These are phyloP conservation scores for Rhodamnia argentea DNA, from an alignment of 345 rosid species.

Conservation along the genomic window DNA sequence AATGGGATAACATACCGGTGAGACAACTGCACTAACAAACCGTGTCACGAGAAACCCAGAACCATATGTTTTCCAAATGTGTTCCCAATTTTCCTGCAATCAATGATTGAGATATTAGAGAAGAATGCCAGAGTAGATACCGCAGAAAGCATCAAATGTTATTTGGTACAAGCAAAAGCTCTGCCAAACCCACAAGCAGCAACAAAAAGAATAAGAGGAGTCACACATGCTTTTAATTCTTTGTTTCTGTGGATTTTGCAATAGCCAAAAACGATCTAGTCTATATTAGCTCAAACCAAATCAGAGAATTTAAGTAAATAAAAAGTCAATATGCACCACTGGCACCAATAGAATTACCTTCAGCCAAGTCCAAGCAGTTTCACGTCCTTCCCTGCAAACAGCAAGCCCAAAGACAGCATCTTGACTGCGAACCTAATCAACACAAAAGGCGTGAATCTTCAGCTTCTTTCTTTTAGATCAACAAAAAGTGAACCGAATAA, in stretches of 20 bases:
- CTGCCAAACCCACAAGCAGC: not conserved
- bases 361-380: conserved; percentile 91
- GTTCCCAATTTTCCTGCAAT: conserved; percentile 64
- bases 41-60: conserved; percentile 70
- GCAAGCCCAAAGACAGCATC: conserved; percentile 70
- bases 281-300: not conserved
- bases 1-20: conserved; percentile 45
- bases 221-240: not conserved
- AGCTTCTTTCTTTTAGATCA: not conserved
- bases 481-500: not conserved
- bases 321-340: not conserved
- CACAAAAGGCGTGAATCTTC: not conserved
- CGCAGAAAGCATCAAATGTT: not conserved
- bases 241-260: not conserved
- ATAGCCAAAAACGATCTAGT: not conserved
- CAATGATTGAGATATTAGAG: not conserved
- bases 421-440: conserved; percentile 71
- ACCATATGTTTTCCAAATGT: conserved; percentile 60
- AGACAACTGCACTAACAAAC: conserved; percentile 60
- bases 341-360: conserved; percentile 23
- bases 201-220: not conserved
- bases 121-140: not conserved
- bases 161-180: not conserved
- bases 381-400: conserved; percentile 80
- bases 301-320: not conserved